Evolutionary conservation across 164 flowering plant genomes (phyloP).

Genomic region (Platanus orientalis): DNA sequence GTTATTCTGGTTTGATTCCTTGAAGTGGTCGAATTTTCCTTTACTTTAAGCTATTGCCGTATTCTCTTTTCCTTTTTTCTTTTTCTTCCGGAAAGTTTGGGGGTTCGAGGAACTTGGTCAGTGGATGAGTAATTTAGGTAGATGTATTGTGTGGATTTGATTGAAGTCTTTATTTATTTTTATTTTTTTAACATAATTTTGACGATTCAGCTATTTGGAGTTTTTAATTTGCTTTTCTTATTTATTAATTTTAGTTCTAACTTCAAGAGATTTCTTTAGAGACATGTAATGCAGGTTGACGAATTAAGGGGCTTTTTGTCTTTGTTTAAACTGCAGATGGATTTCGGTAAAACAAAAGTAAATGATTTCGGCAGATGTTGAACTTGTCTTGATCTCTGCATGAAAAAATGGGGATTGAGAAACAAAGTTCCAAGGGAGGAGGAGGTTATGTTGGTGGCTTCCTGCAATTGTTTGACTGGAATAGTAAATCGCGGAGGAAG

Average conservation of each 20-base stretch:
- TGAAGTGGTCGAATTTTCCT: not conserved
- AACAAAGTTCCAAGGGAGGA: conserved; percentile 49
- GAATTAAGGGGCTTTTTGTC: not conserved
- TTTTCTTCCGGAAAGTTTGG: not conserved
- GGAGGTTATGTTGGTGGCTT: conserved; percentile 80
- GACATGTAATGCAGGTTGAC: not conserved
- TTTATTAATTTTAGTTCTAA: not conserved
- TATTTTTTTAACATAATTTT: too few relatives aligned
- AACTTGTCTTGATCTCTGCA: conserved; percentile 11
- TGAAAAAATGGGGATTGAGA: conserved; percentile 53
- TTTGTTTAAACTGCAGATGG: conserved; percentile 22
- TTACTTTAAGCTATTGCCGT: too few relatives aligned
- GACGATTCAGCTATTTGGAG: not conserved
- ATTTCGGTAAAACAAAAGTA: conserved; percentile 3
- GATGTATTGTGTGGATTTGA: not conserved
- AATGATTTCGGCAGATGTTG: not conserved
- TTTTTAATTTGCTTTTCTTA: not conserved
- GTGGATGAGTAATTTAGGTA: not conserved
- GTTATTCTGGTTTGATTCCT: not conserved
- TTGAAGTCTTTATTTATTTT: not conserved
- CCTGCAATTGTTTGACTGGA: conserved; percentile 92
- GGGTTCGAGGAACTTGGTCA: not conserved
- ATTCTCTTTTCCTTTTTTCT: too few relatives aligned
- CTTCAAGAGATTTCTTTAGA: not conserved
- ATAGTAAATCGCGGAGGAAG: conserved; percentile 79